Conservation (phyloP, 2,329 filamentous ascomycete genomes). For the Elsinoe perseae region DNA sequence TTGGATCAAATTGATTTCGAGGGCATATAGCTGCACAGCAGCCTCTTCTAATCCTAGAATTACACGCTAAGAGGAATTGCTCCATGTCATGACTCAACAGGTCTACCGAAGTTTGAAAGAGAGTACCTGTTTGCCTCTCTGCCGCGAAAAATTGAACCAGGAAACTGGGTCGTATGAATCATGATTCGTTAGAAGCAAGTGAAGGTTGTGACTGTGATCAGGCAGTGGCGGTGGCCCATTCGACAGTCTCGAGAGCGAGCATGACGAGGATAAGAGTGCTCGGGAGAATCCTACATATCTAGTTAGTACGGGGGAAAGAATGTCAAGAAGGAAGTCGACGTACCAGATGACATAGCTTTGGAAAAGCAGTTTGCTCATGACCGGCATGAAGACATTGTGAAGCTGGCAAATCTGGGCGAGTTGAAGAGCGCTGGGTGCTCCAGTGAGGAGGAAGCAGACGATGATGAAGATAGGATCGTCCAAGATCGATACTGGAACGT, state of each 20-base stretch:
- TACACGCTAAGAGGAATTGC: background rate
- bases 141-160: background rate
- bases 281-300: constrained; percentile 65
- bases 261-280: constrained; percentile 87
- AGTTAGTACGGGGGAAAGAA: constrained; percentile 6
- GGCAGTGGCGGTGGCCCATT: constrained; percentile 58
- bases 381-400: constrained; percentile 89
- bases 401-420: constrained; percentile 97
- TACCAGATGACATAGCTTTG: constrained; percentile 95
- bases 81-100: background rate
- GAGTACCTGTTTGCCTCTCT: constrained; percentile 2
- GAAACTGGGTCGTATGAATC: constrained; percentile 1
- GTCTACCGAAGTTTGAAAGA: background rate
- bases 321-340: constrained; percentile 29
- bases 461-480: constrained; percentile 98
- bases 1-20: background rate
- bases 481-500: constrained; percentile 82
- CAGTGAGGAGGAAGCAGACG: constrained; percentile 92
- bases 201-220: background rate
- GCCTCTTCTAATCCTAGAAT: background rate
- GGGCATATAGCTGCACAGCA: background rate
- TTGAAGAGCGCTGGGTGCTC: constrained; percentile 87
- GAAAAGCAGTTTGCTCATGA: constrained; percentile 88
- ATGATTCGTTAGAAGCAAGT: background rate
- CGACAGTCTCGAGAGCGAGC: constrained; percentile 82